A percentile compares a stretch with the other conserved stretches of the same genome.
Conservation (phyloP, 805 yeast species). For the Wickerhamiella hasegawae region DNA sequence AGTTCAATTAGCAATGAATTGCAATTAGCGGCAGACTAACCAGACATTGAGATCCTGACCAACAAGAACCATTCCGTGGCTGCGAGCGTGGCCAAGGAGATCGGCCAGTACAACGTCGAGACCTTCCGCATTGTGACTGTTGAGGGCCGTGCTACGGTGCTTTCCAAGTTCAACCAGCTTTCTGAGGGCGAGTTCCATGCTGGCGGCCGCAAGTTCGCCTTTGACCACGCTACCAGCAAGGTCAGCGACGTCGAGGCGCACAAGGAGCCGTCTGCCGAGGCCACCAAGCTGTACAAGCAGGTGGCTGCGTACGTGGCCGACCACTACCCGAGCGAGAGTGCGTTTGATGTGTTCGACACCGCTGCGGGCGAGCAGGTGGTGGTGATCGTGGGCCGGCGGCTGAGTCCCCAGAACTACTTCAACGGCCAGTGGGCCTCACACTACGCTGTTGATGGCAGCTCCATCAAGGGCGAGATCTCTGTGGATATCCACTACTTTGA, state of each 20-base stretch:
- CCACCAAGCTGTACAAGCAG: slow-evolving; percentile 10
- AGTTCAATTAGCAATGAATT: too few species aligned
- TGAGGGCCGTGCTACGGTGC: slow-evolving; percentile 9
- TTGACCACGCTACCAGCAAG: slow-evolving; percentile 16
- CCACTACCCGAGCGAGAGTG: slow-evolving; percentile 48
- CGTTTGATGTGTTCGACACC: slow-evolving; percentile 29
- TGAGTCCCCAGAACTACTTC: slow-evolving; percentile 65
- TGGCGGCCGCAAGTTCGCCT: slow-evolving; percentile 14
- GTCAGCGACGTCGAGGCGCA: slow-evolving; percentile 7
- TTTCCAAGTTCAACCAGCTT: slow-evolving; percentile 11
- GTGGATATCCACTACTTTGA: slow-evolving; percentile 85
- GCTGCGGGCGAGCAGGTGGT: slow-evolving; percentile 24
- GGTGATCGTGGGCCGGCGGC: slow-evolving; percentile 53
- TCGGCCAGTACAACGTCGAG: slow-evolving; percentile 28
- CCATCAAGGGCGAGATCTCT: slow-evolving; percentile 36
- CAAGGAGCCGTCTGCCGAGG: slow-evolving; percentile 3
- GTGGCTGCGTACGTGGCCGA: slow-evolving; percentile 39
- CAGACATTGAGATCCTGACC: slow-evolving; percentile 25
- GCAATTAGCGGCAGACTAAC: slow-evolving; percentile 11
- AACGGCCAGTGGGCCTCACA: slow-evolving; percentile 77
- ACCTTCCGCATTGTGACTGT: slow-evolving; percentile 13
- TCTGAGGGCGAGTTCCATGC: slow-evolving; percentile 16
- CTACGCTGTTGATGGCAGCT: slow-evolving; percentile 27
- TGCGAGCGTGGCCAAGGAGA: slow-evolving; percentile 15
- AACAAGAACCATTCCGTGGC: slow-evolving; percentile 7